Evolutionary conservation across 1,284 basidiomycete species (phyloP), one percentile per base, ranked within the genome.

Genomic region (Rhodotorula sp.): DNA sequence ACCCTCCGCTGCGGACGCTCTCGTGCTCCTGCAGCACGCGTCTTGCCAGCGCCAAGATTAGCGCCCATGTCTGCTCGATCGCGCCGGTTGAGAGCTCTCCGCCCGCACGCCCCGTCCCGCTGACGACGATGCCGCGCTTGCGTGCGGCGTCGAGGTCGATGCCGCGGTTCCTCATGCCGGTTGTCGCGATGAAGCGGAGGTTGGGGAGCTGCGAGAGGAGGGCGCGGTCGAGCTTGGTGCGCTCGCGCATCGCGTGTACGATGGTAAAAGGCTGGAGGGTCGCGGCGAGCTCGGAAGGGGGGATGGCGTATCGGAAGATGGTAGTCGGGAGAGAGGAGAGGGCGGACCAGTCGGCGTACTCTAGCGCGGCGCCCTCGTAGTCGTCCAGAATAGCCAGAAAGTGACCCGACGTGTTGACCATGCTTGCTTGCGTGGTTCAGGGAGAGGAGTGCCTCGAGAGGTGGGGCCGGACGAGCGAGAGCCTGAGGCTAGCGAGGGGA

Each of bases 221-320:
- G 0, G 83, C 81, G 17, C 82, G 80, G 13, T 83, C 77, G 76
- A 90, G 86, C 69, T 85, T 87, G 0, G 88, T 89, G 48, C 88
- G 82, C 78, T 89, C 88, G 66, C 88, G 83, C 88, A 89, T 89
- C 7, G 87, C 84, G 77, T 86, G 87, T n/a, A 89, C 83, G 51
- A 89, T 85, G 10, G 85, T 79, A 80, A 86, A 89, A 1, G 84
- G 82, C 58, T 83, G 75, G 53, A 89, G 82, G 56, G 87, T 82
- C 55, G 83, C 76, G 3, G 84, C 84, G 5, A 89, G 83, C 32
- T 80, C 79, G 79, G 85, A 83, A 67, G 86, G 84, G 22, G 80
- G 78, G 48, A 88, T 79, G 1, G 87, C 87, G 61, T 87, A 85
- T 7, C 81, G 81, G 80, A 84, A 77, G 29, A 74, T 58, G 34